phyloP scores from a whole-genome alignment of 2,329 filamentous ascomycete species.

The Tolypocladium paradoxum region DNA sequence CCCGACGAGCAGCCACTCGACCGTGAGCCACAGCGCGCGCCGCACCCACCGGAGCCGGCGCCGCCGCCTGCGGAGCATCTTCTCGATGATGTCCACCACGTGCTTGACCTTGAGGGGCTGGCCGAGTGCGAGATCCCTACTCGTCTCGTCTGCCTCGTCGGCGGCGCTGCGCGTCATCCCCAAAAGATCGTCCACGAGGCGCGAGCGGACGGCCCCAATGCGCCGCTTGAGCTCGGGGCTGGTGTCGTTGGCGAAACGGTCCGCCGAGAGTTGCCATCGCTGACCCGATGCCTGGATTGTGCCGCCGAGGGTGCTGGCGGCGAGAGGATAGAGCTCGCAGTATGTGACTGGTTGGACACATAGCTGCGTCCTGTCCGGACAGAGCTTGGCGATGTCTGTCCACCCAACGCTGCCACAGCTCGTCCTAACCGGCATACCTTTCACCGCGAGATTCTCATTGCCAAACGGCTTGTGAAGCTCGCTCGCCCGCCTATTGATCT shows the following conservation, averaged over 20 bases:
- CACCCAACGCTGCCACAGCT: slow-evolving; percentile 20
- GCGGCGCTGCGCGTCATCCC: slow-evolving; percentile 55
- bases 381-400: slow-evolving; percentile 32
- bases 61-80: slow-evolving; percentile 60
- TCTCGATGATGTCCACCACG: slow-evolving; percentile 67
- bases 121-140: slow-evolving; percentile 62
- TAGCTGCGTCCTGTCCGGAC: slow-evolving; percentile 21
- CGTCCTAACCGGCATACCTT: slow-evolving; percentile 11
- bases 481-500: slow-evolving; percentile 59
- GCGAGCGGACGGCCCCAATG: slow-evolving; percentile 35
- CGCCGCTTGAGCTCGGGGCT: slow-evolving; percentile 39
- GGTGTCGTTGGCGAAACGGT: slow-evolving; percentile 46
- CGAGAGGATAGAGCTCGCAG: slow-evolving; percentile 37
- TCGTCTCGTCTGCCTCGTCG: slow-evolving; percentile 72
- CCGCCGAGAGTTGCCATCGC: slow-evolving; percentile 48
- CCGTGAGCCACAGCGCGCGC: slow-evolving; percentile 64
- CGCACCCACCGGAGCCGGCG: slow-evolving; percentile 63
- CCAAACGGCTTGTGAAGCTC: slow-evolving; percentile 27
- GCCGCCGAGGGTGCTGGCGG: slow-evolving; percentile 38
- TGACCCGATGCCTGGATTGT: slow-evolving; percentile 37
- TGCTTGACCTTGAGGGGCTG: slow-evolving; percentile 73
- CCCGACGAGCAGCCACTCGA: slow-evolving; percentile 81
- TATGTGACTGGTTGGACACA: slow-evolving; percentile 25
- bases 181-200: slow-evolving; percentile 42
- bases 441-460: slow-evolving; percentile 7